Evolutionary conservation across 495 filamentous ascomycete genomes (phyloP), one percentile per base, ranked within the genome.

Genomic region (Aspergillus cavernicola): DNA sequence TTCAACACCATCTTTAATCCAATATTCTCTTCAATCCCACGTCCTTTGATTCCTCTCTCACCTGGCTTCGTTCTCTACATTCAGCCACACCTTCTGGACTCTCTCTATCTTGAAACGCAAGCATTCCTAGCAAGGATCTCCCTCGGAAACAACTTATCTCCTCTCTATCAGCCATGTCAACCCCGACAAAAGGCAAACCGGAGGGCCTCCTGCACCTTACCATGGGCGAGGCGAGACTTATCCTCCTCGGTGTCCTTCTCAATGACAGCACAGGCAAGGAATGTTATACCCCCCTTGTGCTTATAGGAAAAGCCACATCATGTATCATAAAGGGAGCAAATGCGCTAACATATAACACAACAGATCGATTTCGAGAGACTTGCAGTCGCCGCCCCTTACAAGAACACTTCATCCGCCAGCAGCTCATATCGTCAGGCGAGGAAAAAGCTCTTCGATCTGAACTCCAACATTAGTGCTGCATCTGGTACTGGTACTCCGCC

Each of bases 281-380:
- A 51, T 19, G 48, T 44, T 22, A 18, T 18, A n/a, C 11, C 3
- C 41, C 13, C 23, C 19, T 20, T 15, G 15, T 18, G 10, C 37
- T 19, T 3, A 40, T 11, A 1, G 23, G 9, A 42, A 26, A n/a
- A 13, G n/a, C 16, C 26, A 13, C n/a, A n/a, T 15, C 42, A 35
- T 20, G 13, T n/a, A 41, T n/a, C 24, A 48, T 8, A 15, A 39
- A 39, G 7, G 13, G 10, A 48, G 26, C 22, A 18, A 29, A 38
- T 29, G 3, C 15, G 16, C 32, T 50, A 22, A 37, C 28, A 36
- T 15, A 6, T 38, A 23, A 41, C 26, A 31, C 29, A 15, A 16
- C 49, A 78, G 75, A 40, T 76, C 13, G 70, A 79, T 57, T 61
- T 52, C 51, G 60, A 67, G 6, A 72, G 71, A 46, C 31, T 79